These are phyloP conservation scores for Mallotus repandus DNA, from an alignment of 441 rosid species.

Conservation along the genomic window DNA sequence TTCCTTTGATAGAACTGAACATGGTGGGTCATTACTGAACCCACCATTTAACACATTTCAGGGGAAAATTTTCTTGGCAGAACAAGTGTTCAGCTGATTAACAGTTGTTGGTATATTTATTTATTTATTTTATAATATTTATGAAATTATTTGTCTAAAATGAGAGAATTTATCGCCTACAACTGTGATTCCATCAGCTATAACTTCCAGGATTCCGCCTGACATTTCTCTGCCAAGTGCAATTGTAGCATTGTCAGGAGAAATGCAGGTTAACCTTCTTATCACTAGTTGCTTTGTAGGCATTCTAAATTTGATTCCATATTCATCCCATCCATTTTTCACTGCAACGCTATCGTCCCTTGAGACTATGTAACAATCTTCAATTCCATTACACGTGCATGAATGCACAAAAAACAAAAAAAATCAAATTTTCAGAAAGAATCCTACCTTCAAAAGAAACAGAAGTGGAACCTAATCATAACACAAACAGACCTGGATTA, in stretches of 20 bases:
- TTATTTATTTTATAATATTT: too few species aligned
- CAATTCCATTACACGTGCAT: slow-evolving; percentile 49
- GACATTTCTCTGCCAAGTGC: slow-evolving; percentile 91
- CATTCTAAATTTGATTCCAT: slow-evolving; percentile 56
- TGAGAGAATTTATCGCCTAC: too few species aligned
- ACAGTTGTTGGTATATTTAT: too few species aligned
- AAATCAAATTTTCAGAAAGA: too few species aligned
- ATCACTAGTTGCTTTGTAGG: slow-evolving; percentile 50
- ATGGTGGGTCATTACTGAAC: not conserved
- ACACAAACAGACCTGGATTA: slow-evolving; percentile 47
- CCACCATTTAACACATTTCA: not conserved
- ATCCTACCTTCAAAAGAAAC: not conserved
- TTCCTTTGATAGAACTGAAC: not conserved
- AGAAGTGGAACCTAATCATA: not conserved
- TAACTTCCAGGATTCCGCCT: slow-evolving; percentile 63
- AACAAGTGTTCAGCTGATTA: slow-evolving; percentile 38
- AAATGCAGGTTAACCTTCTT: slow-evolving; percentile 64
- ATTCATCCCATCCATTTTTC: slow-evolving; percentile 78
- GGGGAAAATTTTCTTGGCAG: not conserved
- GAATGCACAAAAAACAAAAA: slow-evolving; percentile 44
- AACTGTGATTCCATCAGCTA: slow-evolving; percentile 50
- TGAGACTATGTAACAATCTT: slow-evolving; percentile 65
- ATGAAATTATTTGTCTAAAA: too few species aligned
- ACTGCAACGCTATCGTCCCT: slow-evolving; percentile 82
- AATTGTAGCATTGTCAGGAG: slow-evolving; percentile 71